A percentile compares a stretch with the other conserved stretches of the same genome.
These are phyloP conservation scores for Venustampulla echinocandica DNA, from an alignment of 495 filamentous ascomycete species.

Conservation along the genomic window DNA sequence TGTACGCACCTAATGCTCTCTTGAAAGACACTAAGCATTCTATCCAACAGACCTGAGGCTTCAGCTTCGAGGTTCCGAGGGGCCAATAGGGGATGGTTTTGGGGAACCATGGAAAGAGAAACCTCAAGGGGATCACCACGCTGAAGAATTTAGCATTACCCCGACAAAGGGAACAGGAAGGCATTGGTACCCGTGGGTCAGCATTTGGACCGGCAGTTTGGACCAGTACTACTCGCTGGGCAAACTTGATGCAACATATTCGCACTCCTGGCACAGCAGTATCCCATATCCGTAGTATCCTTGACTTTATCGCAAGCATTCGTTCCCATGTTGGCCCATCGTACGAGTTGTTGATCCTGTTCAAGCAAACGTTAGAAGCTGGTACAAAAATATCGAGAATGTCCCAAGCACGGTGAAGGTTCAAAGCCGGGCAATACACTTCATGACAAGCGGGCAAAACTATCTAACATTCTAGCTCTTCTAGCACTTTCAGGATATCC, in stretches of 20 bases:
- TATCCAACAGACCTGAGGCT: conserved; percentile 77
- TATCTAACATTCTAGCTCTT: not conserved
- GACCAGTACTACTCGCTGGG: conserved; percentile 82
- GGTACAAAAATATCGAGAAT: not conserved
- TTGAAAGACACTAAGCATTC: conserved; percentile 78
- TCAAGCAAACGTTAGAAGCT: conserved; percentile 20
- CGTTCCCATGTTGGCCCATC: conserved; percentile 76
- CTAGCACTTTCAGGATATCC: not conserved
- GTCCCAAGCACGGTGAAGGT: not conserved
- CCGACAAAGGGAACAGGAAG: conserved; percentile 7
- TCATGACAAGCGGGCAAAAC: too few relatives aligned
- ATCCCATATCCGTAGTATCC: conserved; percentile 84
- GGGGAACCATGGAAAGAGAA: conserved; percentile 74
- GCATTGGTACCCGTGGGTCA: conserved; percentile 67
- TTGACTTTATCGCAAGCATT: conserved; percentile 81
- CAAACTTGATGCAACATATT: conserved; percentile 94
- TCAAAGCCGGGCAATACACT: too few relatives aligned
- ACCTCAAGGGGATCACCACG: conserved; percentile 80
- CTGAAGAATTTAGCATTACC: conserved; percentile 30
- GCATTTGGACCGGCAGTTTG: conserved; percentile 77
- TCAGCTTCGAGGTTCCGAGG: conserved; percentile 82
- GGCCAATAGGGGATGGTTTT: conserved; percentile 68
- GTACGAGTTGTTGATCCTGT: conserved; percentile 73
- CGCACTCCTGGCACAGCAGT: conserved; percentile 63
- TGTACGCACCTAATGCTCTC: conserved; percentile 65